These are phyloP conservation scores for Hypsizygus ulmarius DNA, from an alignment of 1,284 basidiomycete species.

Conservation along the genomic window DNA sequence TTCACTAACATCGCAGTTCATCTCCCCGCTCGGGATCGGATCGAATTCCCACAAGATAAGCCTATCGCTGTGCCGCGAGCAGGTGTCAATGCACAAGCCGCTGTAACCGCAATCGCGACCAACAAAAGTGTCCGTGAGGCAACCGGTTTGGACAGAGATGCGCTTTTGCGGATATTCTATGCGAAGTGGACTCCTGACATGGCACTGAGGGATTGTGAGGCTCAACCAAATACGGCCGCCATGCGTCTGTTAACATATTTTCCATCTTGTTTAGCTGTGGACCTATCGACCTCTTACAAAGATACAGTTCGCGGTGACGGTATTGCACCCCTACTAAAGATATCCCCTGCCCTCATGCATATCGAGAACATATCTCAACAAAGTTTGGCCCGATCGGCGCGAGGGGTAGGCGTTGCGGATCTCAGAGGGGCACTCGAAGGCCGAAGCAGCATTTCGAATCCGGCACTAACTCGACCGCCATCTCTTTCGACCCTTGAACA, in stretches of 20 bases:
- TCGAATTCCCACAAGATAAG: constrained; percentile 32
- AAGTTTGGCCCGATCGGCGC: constrained; percentile 70
- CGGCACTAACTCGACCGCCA: constrained; percentile 58
- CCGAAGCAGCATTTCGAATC: constrained; percentile 74
- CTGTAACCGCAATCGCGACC: constrained; percentile 52
- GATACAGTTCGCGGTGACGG: constrained; percentile 57
- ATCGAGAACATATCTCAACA: constrained; percentile 84
- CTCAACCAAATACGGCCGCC: background rate
- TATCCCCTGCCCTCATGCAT: constrained; percentile 82
- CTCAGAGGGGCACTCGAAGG: constrained; percentile 84
- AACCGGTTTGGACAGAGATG: constrained; percentile 59
- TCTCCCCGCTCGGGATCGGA: constrained; percentile 33
- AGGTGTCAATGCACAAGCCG: constrained; percentile 53
- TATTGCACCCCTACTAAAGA: constrained; percentile 68
- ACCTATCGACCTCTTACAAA: constrained; percentile 58
- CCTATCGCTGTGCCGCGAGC: constrained; percentile 22
- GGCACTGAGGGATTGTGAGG: constrained; percentile 77
- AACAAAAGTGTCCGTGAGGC: constrained; percentile 56
- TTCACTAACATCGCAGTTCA: constrained; percentile 32
- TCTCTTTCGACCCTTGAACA: constrained; percentile 77
- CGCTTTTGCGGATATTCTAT: constrained; percentile 52
- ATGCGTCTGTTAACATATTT: background rate
- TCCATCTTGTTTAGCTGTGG: constrained; percentile 45
- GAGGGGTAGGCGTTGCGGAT: constrained; percentile 82
- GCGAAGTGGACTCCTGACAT: constrained; percentile 69